A percentile compares a stretch with the other conserved stretches of the same genome.
Evolutionary conservation across 345 rosid species (phyloP).

Genomic region (Citrus reticulata): DNA sequence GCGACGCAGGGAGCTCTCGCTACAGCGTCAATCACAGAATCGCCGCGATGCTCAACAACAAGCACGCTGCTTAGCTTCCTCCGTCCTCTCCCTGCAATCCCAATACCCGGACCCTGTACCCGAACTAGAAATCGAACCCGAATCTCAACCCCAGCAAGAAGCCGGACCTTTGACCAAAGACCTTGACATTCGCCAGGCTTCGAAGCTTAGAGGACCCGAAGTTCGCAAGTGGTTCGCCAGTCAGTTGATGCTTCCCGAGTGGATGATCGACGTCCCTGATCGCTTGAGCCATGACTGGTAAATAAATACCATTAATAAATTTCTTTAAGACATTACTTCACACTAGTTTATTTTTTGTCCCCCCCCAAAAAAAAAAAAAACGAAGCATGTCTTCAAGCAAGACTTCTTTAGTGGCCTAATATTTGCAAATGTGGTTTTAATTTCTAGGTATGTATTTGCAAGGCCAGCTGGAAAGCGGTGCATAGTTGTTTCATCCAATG

Average conservation of each 20-base stretch:
- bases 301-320: background rate
- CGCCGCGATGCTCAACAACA: slow-evolving; percentile 86
- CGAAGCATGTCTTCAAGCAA: too few species aligned
- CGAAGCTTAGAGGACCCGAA: slow-evolving; percentile 68
- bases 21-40: slow-evolving; percentile 69
- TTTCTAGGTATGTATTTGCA: slow-evolving; percentile 65
- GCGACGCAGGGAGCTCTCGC: slow-evolving; percentile 73
- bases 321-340: background rate
- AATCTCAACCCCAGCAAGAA: slow-evolving; percentile 24
- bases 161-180: slow-evolving; percentile 32
- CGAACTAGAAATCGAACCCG: slow-evolving; percentile 30
- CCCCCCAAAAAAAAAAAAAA: too few species aligned
- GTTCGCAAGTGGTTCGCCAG: slow-evolving; percentile 81
- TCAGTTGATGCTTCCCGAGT: slow-evolving; percentile 92
- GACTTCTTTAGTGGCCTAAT: background rate
- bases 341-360: too few species aligned
- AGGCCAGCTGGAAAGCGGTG: slow-evolving; percentile 93
- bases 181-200: slow-evolving; percentile 61
- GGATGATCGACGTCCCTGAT: slow-evolving; percentile 97
- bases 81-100: slow-evolving; percentile 57
- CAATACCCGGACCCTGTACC: slow-evolving; percentile 34
- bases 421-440: background rate
- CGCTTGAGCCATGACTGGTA: slow-evolving; percentile 69
- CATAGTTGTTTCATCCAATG: slow-evolving; percentile 79
- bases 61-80: slow-evolving; percentile 76